These are phyloP conservation scores for Colletotrichum acutatum DNA, from an alignment of 2,329 filamentous ascomycete genomes.

Conservation along the genomic window DNA sequence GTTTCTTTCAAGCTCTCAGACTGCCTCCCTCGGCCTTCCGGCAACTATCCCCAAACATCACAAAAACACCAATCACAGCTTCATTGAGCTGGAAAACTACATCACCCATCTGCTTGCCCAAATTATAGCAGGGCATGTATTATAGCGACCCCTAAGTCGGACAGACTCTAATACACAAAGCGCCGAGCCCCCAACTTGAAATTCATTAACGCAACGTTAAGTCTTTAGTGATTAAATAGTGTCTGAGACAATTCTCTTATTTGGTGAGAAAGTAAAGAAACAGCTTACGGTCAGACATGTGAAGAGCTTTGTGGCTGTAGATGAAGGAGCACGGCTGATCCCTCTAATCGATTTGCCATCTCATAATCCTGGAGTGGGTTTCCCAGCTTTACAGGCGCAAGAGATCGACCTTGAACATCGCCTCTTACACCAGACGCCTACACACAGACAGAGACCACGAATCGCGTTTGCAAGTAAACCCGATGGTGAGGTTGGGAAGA, in stretches of 20 bases:
- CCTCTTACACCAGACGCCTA: neutral
- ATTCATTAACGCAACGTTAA: neutral
- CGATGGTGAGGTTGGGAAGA: neutral
- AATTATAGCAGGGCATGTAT: constrained; percentile 27
- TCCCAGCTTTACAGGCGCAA: too few relatives aligned
- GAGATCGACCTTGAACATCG: neutral
- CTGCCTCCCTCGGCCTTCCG: constrained; percentile 23
- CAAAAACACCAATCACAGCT: constrained; percentile 7
- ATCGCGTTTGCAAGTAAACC: neutral
- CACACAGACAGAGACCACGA: neutral
- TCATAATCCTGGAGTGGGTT: neutral
- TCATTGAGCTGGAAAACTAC: constrained; percentile 2
- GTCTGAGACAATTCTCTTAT: too few relatives aligned
- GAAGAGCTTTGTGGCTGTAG: too few relatives aligned
- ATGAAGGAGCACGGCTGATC: too few relatives aligned
- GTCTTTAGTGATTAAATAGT: neutral
- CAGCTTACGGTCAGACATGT: too few relatives aligned
- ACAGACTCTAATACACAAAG: constrained; percentile 29
- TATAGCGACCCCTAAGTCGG: constrained; percentile 26
- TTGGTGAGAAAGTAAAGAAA: too few relatives aligned
- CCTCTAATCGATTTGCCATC: neutral
- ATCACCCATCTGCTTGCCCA: constrained; percentile 22
- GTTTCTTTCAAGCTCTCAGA: constrained; percentile 30
- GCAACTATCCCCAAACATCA: constrained; percentile 22
- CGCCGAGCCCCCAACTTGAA: constrained; percentile 22